A percentile compares a stretch with the other conserved stretches of the same genome.
These are phyloP conservation scores for Rutstroemia sp. DNA, from an alignment of 2,329 filamentous ascomycete genomes.

Conservation along the genomic window DNA sequence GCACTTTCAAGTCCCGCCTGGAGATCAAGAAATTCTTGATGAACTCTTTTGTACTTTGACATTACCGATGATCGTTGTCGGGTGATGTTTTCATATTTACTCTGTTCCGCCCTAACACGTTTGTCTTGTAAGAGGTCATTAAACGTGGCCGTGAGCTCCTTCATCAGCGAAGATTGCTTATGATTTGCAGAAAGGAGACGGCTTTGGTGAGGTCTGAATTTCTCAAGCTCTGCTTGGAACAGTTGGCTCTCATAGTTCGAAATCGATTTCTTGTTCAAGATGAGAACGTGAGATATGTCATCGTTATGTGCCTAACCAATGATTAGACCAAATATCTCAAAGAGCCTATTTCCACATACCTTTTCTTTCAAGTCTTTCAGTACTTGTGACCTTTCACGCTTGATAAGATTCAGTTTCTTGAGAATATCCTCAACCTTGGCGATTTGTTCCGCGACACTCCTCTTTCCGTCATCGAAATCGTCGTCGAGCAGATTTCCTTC, in stretches of 20 bases:
- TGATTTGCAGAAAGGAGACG: conserved; percentile 88
- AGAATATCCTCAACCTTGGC: conserved; percentile 80
- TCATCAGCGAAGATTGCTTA: conserved; percentile 90
- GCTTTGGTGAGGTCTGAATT: conserved; percentile 89
- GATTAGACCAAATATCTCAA: conserved; percentile 9
- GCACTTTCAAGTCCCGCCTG: conserved; percentile 79
- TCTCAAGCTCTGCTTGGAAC: conserved; percentile 95
- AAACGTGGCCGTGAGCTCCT: conserved; percentile 84
- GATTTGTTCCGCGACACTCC: conserved; percentile 85
- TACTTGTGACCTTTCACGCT: conserved; percentile 84
- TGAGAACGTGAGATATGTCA: conserved; percentile 94
- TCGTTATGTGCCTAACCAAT: conserved; percentile 73
- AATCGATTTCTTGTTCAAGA: conserved; percentile 95
- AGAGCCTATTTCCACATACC: conserved; percentile 45
- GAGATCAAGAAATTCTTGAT: conserved; percentile 87
- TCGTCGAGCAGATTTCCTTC: conserved; percentile 82
- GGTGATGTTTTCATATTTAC: conserved; percentile 85
- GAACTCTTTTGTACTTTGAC: conserved; percentile 81
- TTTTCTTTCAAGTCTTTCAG: conserved; percentile 97
- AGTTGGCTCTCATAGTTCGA: conserved; percentile 85
- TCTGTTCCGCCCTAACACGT: conserved; percentile 86
- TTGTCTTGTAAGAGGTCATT: conserved; percentile 88
- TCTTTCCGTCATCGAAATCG: conserved; percentile 74
- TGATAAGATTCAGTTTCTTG: conserved; percentile 85
- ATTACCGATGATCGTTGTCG: conserved; percentile 75